These are phyloP conservation scores for Trichomonas gallinae DNA, from an alignment of 208 protist species.

Conservation along the genomic window DNA sequence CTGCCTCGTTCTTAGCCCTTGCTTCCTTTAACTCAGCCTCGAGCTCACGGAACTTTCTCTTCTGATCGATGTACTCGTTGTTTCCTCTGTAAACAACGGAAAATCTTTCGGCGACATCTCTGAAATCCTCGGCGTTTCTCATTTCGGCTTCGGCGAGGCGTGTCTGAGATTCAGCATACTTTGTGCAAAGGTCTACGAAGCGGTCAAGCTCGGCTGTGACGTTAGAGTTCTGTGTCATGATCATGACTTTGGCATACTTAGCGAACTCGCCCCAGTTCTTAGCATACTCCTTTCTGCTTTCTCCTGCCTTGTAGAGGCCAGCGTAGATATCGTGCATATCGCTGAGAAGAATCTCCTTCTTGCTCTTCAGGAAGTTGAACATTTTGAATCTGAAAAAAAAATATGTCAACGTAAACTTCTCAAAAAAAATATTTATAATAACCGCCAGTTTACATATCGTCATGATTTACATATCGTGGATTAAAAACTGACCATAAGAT, in stretches of 20 bases:
- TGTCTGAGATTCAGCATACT: not conserved
- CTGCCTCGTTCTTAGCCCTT: not conserved
- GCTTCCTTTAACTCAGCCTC: not conserved
- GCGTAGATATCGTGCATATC: not conserved
- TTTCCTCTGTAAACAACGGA: not conserved
- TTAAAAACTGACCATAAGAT: too few species aligned
- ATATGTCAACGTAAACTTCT: not conserved
- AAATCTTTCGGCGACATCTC: conserved; percentile 11
- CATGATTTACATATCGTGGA: too few species aligned
- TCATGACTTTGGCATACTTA: not conserved
- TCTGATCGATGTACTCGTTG: not conserved
- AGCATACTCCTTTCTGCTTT: not conserved
- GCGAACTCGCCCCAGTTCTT: not conserved
- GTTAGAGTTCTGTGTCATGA: not conserved
- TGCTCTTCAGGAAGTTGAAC: not conserved
- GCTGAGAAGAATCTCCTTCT: not conserved
- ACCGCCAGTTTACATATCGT: not conserved
- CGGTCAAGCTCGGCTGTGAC: not conserved
- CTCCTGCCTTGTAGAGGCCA: not conserved
- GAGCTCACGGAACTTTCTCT: not conserved
- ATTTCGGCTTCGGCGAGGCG: not conserved
- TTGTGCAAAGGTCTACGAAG: not conserved
- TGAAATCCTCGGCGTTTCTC: not conserved
- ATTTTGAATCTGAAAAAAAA: not conserved
- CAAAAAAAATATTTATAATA: not conserved